phyloP scores from a whole-genome alignment of 2,329 filamentous ascomycete genomes.

The Scedosporium apiospermum region DNA sequence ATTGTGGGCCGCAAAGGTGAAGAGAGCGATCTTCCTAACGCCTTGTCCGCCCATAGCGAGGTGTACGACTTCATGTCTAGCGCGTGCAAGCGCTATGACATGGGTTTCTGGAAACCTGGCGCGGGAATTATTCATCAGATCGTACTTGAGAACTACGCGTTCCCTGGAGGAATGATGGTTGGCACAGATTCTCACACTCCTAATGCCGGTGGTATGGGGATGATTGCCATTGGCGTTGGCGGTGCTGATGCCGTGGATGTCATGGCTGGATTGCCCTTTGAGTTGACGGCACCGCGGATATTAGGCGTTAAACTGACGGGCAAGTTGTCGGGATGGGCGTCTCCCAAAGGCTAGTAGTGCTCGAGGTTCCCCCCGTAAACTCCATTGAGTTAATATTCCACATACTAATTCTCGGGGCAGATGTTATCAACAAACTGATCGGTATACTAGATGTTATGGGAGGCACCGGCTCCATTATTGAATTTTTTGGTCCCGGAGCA shows the following conservation, averaged over 20 bases:
- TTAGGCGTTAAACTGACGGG: slow-evolving; percentile 96
- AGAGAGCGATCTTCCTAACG: slow-evolving; percentile 84
- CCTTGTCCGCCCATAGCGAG: slow-evolving; percentile 93
- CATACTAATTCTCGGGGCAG: slow-evolving; percentile 29
- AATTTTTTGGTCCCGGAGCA: slow-evolving; percentile 64
- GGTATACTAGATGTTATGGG: slow-evolving; percentile 97
- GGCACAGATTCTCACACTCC: slow-evolving; percentile 97
- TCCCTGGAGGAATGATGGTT: slow-evolving; percentile 95
- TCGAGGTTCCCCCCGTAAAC: too few relatives aligned
- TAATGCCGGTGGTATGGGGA: slow-evolving; percentile 92
- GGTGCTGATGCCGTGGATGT: slow-evolving; percentile 98
- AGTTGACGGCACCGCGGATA: slow-evolving; percentile 93
- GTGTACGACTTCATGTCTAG: slow-evolving; percentile 95
- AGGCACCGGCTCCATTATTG: slow-evolving; percentile 84
- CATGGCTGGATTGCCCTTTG: slow-evolving; percentile 95
- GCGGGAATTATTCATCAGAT: slow-evolving; percentile 99
- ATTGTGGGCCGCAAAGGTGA: slow-evolving; percentile 96
- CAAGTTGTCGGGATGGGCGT: slow-evolving; percentile 78
- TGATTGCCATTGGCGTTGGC: slow-evolving; percentile 91
- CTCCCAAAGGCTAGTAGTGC: slow-evolving; percentile 67
- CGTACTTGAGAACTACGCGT: slow-evolving; percentile 96
- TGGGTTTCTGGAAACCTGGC: slow-evolving; percentile 98
- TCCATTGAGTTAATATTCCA: neutral
- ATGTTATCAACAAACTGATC: slow-evolving; percentile 95
- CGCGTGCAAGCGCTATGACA: slow-evolving; percentile 98